phyloP scores from a whole-genome alignment of 2,329 filamentous ascomycete species.

The Pseudopithomyces maydicus region DNA sequence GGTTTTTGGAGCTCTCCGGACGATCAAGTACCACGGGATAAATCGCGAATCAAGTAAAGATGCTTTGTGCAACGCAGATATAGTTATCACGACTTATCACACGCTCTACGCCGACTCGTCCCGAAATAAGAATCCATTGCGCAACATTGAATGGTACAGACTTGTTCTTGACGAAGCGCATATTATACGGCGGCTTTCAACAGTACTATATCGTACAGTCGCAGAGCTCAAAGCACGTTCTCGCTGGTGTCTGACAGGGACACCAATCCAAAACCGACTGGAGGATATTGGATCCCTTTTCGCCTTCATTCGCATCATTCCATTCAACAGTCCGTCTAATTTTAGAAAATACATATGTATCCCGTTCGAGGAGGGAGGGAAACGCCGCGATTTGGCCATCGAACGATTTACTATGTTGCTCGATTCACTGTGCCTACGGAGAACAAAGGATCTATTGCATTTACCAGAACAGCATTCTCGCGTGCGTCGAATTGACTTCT shows the following conservation, averaged over 20 bases:
- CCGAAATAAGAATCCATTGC: conserved; percentile 15
- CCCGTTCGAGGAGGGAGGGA: conserved; percentile 43
- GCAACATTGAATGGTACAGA: conserved; percentile 33
- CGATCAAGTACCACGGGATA: conserved; percentile 32
- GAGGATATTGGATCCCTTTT: conserved; percentile 59
- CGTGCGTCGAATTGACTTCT: conserved; percentile 39
- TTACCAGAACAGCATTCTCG: conserved; percentile 39
- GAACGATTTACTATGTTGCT: conserved; percentile 35
- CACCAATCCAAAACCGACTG: conserved; percentile 59
- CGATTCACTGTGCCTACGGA: conserved; percentile 49
- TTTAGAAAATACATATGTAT: conserved; percentile 54
- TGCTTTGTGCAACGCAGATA: conserved; percentile 22
- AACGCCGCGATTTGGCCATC: conserved; percentile 23
- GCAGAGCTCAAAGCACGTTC: conserved; percentile 49
- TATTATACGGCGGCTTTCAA: conserved; percentile 56
- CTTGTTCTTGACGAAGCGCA: conserved; percentile 51
- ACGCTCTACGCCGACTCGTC: conserved; percentile 27
- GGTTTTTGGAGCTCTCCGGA: conserved; percentile 12
- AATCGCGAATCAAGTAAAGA: conserved; percentile 15
- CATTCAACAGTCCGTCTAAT: conserved; percentile 47
- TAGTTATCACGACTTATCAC: conserved; percentile 39
- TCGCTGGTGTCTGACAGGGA: conserved; percentile 50
- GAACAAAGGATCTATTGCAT: conserved; percentile 49
- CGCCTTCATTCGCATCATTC: conserved; percentile 52
- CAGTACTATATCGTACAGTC: conserved; percentile 52